Base-by-base conservation (phyloP, 495 filamentous ascomycete species). In the Aspergillus asperescens region DNA sequence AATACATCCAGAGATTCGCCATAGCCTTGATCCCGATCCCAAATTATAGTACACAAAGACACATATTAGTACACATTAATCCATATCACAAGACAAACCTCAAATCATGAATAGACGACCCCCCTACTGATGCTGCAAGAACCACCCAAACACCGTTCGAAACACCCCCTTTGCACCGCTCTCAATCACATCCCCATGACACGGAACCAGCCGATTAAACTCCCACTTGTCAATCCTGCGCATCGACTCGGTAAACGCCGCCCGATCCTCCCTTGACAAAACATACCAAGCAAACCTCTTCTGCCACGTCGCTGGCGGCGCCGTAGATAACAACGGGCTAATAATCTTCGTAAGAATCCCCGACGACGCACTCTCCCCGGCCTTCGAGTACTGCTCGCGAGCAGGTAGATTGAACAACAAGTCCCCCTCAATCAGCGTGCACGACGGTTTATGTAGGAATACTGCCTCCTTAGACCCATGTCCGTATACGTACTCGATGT, bases 171-270 rank as follows among this genome's bases (percentile, higher is more conserved):
- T 93, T 24, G 79, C 90, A 31, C 79, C 79, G 16, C 70, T 82
- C 66, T 90, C 85, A 54, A 96, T 84, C 24, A 87, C 83, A 76
- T 98, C 93, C 7, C 93, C 93, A 75, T 98, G 93, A 64, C 91
- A 96, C 1, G 90, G 89, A 61, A 97, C 82, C 54, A 98, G 77
- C 16, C 81, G 85, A 55, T 90, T 84, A 60, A 95, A 91, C 54
- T 92, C 87, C 92, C 92, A 98, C 34, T 61, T 62, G 24, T 77
- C 73, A 55, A 98, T 94, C 54, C 80, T 74, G 55, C 64, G 62
- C 27, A 88, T 71, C 55, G 85, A 88, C 57, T 79, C 74, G 45
- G 81, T 80, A 62, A 90, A 96, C 5, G 78, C 83, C 12, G 61
- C 28, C 41, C 90, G 75, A 67, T 96, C 81, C 6, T 60, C 66